Evolutionary conservation across 2,329 filamentous ascomycete species (phyloP).

Genomic region (Venturia aucupariae): DNA sequence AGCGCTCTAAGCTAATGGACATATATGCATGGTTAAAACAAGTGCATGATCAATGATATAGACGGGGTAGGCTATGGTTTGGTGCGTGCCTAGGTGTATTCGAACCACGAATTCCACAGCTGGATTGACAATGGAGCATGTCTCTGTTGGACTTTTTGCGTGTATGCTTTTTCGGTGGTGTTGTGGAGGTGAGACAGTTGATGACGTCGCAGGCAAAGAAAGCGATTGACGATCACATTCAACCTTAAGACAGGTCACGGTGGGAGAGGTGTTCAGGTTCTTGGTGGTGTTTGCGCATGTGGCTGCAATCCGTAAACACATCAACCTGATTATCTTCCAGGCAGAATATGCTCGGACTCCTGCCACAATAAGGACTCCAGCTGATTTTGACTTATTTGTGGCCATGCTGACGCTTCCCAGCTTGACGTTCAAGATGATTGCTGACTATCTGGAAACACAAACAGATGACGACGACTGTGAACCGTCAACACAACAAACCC

Average conservation of each 20-base stretch:
- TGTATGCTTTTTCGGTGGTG: not conserved
- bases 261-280: too few species aligned
- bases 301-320: too few species aligned
- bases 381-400: too few species aligned
- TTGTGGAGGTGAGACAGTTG: not conserved
- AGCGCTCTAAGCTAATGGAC: constrained; percentile 13
- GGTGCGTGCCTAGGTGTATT: not conserved
- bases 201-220: not conserved
- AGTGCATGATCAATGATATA: not conserved
- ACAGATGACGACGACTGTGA: not conserved
- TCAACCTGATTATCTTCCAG: too few species aligned
- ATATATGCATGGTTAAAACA: not conserved
- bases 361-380: too few species aligned
- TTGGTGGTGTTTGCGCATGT: too few species aligned
- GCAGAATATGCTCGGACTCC: too few species aligned
- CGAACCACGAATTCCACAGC: not conserved
- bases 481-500: not conserved
- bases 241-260: too few species aligned
- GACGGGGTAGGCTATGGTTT: not conserved
- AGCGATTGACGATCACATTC: too few species aligned
- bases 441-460: not conserved
- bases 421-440: too few species aligned
- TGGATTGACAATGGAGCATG: not conserved
- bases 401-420: too few species aligned
- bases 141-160: not conserved